Conservation (phyloP, 2,329 filamentous ascomycete genomes). For the Myrmaecium sp. region DNA sequence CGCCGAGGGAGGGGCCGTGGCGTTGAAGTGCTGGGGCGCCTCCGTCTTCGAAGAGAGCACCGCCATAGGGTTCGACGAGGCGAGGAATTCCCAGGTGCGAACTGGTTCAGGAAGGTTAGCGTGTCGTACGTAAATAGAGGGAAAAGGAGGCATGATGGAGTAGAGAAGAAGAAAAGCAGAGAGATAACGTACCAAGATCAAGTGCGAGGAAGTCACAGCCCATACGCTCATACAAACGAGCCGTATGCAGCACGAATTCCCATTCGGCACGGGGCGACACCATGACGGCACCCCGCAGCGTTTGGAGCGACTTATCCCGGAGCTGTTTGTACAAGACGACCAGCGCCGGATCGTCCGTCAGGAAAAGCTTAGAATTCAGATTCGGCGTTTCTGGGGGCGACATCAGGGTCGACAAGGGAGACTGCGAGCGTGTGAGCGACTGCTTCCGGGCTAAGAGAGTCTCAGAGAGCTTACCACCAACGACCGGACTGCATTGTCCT, state of each 20-base stretch:
- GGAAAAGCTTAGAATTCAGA: conserved; percentile 59
- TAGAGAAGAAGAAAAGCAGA: conserved; percentile 6
- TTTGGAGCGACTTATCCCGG: conserved; percentile 64
- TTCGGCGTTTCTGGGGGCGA: conserved; percentile 51
- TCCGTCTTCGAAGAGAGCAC: neutral
- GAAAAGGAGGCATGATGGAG: too few species aligned
- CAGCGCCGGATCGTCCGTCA: conserved; percentile 80
- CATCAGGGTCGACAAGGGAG: conserved; percentile 59
- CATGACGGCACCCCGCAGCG: conserved; percentile 68
- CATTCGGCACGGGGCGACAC: conserved; percentile 66
- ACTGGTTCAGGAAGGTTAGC: conserved; percentile 28
- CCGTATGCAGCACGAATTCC: conserved; percentile 78
- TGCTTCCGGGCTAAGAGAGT: conserved; percentile 7
- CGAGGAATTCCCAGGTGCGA: conserved; percentile 64
- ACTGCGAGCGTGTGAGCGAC: conserved; percentile 39
- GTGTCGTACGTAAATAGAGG: neutral
- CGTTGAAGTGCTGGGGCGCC: conserved; percentile 5
- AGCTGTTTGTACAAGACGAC: conserved; percentile 78
- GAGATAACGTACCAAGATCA: conserved; percentile 47
- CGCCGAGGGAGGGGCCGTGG: conserved; percentile 7
- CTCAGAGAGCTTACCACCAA: conserved; percentile 46
- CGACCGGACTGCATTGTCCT: conserved; percentile 68
- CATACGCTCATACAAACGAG: conserved; percentile 73
- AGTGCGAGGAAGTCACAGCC: conserved; percentile 82
- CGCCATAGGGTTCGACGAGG: conserved; percentile 3